Evolutionary conservation across 805 yeast species (phyloP).

Genomic region (Wickerhamiella spandovensis): DNA sequence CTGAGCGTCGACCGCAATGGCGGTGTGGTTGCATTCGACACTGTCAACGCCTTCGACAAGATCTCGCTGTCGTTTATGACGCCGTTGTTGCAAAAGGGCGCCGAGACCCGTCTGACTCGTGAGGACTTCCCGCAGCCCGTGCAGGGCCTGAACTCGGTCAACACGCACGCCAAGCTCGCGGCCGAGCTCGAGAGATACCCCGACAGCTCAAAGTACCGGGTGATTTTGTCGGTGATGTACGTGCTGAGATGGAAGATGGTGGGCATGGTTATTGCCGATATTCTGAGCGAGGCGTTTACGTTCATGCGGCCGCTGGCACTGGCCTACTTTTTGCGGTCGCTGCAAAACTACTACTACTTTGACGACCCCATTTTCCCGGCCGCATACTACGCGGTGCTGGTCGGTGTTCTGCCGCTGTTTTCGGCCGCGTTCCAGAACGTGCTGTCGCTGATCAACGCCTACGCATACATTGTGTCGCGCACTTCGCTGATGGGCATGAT

Average conservation of each 20-base stretch:
- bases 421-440: slow-evolving; percentile 10
- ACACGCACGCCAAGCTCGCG: slow-evolving; percentile 8
- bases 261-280: slow-evolving; percentile 7
- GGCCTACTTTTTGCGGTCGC: slow-evolving; percentile 12
- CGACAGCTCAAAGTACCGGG: slow-evolving; percentile 7
- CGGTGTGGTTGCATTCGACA: slow-evolving; percentile 9
- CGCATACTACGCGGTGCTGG: slow-evolving; percentile 13
- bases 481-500: slow-evolving; percentile 43
- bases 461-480: slow-evolving; percentile 12
- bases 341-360: slow-evolving; percentile 9
- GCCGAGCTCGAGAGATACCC: slow-evolving; percentile 3
- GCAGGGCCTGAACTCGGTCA: slow-evolving; percentile 12
- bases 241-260: slow-evolving; percentile 3
- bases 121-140: slow-evolving; percentile 17
- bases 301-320: slow-evolving; percentile 13
- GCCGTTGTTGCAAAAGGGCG: slow-evolving; percentile 10
- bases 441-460: slow-evolving; percentile 5
- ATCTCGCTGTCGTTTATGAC: slow-evolving; percentile 13
- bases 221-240: slow-evolving; percentile 8
- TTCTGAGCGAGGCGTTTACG: slow-evolving; percentile 5
- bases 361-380: slow-evolving; percentile 10
- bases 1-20: slow-evolving; percentile 2
- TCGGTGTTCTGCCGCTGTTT: slow-evolving; percentile 15
- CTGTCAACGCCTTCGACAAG: slow-evolving; percentile 12
- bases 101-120: slow-evolving; percentile 5